Conservation (phyloP, 2,329 filamentous ascomycete genomes). For the Aspergillus fijiensis region DNA sequence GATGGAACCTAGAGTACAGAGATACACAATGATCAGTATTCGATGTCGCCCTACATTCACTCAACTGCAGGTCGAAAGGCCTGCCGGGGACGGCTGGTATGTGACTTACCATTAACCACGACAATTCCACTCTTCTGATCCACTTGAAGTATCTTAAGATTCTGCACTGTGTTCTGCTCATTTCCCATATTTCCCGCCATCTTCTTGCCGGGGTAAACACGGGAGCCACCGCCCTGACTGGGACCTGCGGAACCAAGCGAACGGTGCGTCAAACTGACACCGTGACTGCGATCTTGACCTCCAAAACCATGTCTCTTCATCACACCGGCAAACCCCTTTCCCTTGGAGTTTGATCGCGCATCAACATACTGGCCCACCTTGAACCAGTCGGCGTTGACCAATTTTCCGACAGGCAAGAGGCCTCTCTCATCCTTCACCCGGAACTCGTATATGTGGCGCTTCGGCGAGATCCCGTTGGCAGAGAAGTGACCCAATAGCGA, state of each 20-base stretch:
- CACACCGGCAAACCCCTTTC: conserved; percentile 92
- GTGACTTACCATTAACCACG: conserved; percentile 70
- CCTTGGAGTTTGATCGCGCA: conserved; percentile 72
- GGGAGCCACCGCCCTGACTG: conserved; percentile 85
- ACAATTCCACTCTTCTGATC: conserved; percentile 85
- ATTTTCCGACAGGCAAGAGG: conserved; percentile 71
- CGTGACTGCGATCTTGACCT: conserved; percentile 89
- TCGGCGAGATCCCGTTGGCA: conserved; percentile 75
- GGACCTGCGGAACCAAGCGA: conserved; percentile 87
- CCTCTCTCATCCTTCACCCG: conserved; percentile 72
- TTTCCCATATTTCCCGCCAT: conserved; percentile 97
- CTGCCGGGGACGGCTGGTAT: background rate
- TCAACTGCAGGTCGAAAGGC: background rate
- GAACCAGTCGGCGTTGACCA: conserved; percentile 87
- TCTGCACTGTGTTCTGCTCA: conserved; percentile 84
- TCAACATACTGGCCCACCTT: conserved; percentile 87
- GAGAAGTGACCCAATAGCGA: conserved; percentile 88
- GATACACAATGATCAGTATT: background rate
- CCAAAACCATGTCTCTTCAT: conserved; percentile 95
- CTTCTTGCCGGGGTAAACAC: conserved; percentile 93
- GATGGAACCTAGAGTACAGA: conserved; percentile 57
- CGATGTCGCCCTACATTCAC: background rate
- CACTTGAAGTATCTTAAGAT: conserved; percentile 82
- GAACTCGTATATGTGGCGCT: conserved; percentile 83
- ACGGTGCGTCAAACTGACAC: conserved; percentile 91